Conservation (phyloP, 2,329 filamentous ascomycete genomes). For the Neopestalotiopsis clavispora region DNA sequence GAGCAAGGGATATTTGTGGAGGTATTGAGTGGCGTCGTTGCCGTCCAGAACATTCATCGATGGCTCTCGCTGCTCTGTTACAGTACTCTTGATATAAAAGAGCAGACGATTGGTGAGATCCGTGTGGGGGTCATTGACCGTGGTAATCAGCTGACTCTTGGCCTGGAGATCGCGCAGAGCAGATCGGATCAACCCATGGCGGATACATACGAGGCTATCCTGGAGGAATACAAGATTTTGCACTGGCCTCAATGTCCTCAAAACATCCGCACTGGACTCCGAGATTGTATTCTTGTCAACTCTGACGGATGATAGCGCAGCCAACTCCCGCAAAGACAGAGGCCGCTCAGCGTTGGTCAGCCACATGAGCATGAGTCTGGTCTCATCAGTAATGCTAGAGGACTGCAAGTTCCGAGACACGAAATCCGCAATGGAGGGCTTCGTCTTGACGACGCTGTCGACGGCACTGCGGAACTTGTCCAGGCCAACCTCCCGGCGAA, state of each 20-base stretch:
- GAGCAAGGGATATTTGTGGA: slow-evolving; percentile 27
- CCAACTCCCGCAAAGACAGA: slow-evolving; percentile 37
- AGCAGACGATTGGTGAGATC: slow-evolving; percentile 39
- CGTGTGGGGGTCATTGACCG: slow-evolving; percentile 37
- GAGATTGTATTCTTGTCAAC: slow-evolving; percentile 34
- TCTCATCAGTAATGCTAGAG: slow-evolving; percentile 33
- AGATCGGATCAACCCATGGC: slow-evolving; percentile 38
- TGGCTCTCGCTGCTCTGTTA: slow-evolving; percentile 36
- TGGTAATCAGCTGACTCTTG: slow-evolving; percentile 36
- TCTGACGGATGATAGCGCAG: slow-evolving; percentile 34
- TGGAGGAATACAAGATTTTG: slow-evolving; percentile 38
- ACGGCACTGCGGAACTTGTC: slow-evolving; percentile 30
- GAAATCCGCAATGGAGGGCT: slow-evolving; percentile 36
- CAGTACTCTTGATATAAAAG: slow-evolving; percentile 36
- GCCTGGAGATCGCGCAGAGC: slow-evolving; percentile 35
- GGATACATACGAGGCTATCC: slow-evolving; percentile 39
- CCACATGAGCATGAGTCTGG: slow-evolving; percentile 40
- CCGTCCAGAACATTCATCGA: slow-evolving; percentile 34
- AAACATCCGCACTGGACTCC: slow-evolving; percentile 31
- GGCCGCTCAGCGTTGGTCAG: slow-evolving; percentile 42
- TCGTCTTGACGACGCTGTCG: slow-evolving; percentile 31
- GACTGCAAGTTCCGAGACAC: slow-evolving; percentile 33
- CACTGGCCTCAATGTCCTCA: slow-evolving; percentile 34
- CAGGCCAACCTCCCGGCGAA: slow-evolving; percentile 16
- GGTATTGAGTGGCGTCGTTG: slow-evolving; percentile 29